Base-by-base conservation (phyloP, 2,329 filamentous ascomycete genomes). In the Venturiaceae sp. region DNA sequence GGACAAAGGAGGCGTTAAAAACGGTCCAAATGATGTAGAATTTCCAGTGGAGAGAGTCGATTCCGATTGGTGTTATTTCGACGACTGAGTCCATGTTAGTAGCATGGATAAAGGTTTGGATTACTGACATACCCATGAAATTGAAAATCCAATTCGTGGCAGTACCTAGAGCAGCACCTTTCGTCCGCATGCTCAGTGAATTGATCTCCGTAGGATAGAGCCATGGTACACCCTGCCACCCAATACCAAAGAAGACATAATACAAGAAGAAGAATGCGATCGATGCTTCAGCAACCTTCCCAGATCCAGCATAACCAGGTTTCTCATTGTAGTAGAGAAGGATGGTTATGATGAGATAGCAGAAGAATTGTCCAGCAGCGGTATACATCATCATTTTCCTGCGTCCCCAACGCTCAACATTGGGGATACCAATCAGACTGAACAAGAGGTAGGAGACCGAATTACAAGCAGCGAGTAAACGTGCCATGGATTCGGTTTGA, bases 321-420 rank as follows among this genome's bases (percentile, higher is more conserved):
- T 63, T 63, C 60, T 71, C 67, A 53, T 68, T 69, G 59, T 69
- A 73, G 4, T 71, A 64, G 3, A 79, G 64, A 6, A 76, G 67
- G 28, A 69, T 71, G 39, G 70, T 72, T 8, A 74, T 72, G 57
- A 74, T 72, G 59, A 65, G 72, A 61, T 95, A 87, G 78, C 88
- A 92, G 67, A 92, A 70, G 34, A 92, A 77, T 90, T 95, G 95
- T 66, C 89, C 88, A 4, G 85, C 60, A 28, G 88, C 89, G 67
- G 91, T 91, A 69, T 79, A 81, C 71, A 95, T 81, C 64, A 96
- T 84, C 60, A 96, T 83, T 54, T 81, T 79, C 63, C 90, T 88
- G 70, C 91, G 90, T 64, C 91, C 91, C 64, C 90, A 82, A 66
- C 77, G 82, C 79, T 96, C 91, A 62, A 95, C 85, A 14, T 75